Conservation (phyloP, 768 basidiomycete genomes). For the Termitomyces eurrhizus region DNA sequence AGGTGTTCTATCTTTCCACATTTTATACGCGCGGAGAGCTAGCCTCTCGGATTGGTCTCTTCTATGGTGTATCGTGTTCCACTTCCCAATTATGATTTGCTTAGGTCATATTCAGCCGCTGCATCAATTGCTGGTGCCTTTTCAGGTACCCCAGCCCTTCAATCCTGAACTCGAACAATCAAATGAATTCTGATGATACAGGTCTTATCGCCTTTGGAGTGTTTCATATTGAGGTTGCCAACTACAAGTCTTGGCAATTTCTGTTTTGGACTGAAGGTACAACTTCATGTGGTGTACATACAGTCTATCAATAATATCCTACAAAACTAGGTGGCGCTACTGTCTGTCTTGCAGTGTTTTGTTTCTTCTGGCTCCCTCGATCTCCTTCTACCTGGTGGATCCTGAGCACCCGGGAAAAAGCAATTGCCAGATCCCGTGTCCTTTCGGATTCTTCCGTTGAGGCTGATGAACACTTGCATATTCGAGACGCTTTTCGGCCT, state of each 20-base stretch:
- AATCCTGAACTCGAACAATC: neutral
- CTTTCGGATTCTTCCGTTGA: constrained; percentile 42
- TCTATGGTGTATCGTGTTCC: constrained; percentile 32
- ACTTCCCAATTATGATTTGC: neutral
- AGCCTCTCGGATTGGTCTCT: constrained; percentile 45
- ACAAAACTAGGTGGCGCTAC: constrained; percentile 32
- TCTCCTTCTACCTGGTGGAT: constrained; percentile 38
- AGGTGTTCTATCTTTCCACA: constrained; percentile 49
- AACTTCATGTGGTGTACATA: neutral
- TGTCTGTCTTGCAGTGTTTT: constrained; percentile 39
- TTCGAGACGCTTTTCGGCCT: constrained; percentile 40
- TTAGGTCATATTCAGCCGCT: constrained; percentile 25
- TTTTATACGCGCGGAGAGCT: constrained; percentile 50
- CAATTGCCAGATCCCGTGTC: constrained; percentile 37
- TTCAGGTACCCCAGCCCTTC: constrained; percentile 26
- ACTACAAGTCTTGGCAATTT: constrained; percentile 47
- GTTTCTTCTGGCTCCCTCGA: constrained; percentile 42
- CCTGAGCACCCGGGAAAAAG: constrained; percentile 34
- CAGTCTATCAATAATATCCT: neutral
- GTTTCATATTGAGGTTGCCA: constrained; percentile 41
- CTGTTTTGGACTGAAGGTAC: constrained; percentile 51
- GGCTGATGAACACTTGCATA: constrained; percentile 35
- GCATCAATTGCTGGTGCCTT: constrained; percentile 45
- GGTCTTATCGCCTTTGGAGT: constrained; percentile 48
- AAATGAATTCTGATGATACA: constrained; percentile 1